Evolutionary conservation across 331 rosid genomes (phyloP), one percentile per base, ranked within the genome.

Genomic region (Arachis monticola): DNA sequence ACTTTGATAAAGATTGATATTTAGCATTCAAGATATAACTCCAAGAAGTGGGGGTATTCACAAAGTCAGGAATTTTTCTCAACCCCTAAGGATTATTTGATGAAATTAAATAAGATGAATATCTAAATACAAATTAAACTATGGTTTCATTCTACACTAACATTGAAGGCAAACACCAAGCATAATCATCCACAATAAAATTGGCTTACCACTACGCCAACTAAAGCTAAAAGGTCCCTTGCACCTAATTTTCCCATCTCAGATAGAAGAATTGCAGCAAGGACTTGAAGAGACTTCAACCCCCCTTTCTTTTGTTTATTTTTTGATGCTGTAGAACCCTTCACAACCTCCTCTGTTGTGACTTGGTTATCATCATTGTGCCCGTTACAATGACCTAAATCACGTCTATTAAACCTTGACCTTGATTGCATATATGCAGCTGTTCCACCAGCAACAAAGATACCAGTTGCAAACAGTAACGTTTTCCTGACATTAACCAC

Each of bases 391-490:
- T 80, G 80, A 66, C 75, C 81, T 62, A 80, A 74, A 78, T 59
- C 78, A 61, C 32, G 78, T 65, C 83, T 85, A 86, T 72, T 83
- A 68, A 11, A 78, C 64, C 78, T 85, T 76, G 42, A 72, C 57
- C 96, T 87, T 81, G 97, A 91, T 76, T 83, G 91, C 81, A 90
- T 60, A 40, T 92, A 95, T 12, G 88, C 91, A 81, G 92, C 92
- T 56, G 98, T 72, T 75, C 99, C 99, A 7, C 99, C 96, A 77
- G 92, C 96, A 67, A 85, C 83, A 45, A 90, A 74, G 48, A 90
- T 81, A 82, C 98, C 96, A 44, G 99, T 87, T 64, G 99, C 97
- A 77, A 95, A 87, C 46, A 95, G 85, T 72, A 95, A 78, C 65
- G 92, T 77, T 90, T 84, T 95, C 89, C 99, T 95, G 90, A 10